These are phyloP conservation scores for Vigna angularis DNA, from an alignment of 306 rosid species.

Conservation along the genomic window DNA sequence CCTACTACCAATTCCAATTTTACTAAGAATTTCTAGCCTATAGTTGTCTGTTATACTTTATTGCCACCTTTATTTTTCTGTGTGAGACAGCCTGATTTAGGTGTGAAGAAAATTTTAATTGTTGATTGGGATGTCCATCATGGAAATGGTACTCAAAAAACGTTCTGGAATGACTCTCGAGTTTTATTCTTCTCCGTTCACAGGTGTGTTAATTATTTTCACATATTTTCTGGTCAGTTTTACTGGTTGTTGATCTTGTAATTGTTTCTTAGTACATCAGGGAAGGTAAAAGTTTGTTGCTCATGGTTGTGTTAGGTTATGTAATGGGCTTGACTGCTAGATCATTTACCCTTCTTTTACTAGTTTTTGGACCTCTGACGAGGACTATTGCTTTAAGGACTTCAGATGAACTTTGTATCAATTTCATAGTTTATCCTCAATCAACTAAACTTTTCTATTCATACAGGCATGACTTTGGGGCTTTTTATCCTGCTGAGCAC, in stretches of 20 bases:
- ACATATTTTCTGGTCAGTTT: slow-evolving; percentile 13
- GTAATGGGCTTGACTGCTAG: slow-evolving; percentile 7
- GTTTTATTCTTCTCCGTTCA: slow-evolving; percentile 97
- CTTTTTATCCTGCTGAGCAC: slow-evolving; percentile 76
- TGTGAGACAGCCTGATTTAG: slow-evolving; percentile 80
- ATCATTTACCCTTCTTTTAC: slow-evolving; percentile 15
- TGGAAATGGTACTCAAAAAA: slow-evolving; percentile 96
- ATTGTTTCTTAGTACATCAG: slow-evolving; percentile 2
- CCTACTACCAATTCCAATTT: slow-evolving; percentile 17
- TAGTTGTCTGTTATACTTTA: not conserved
- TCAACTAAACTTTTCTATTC: slow-evolving; percentile 37
- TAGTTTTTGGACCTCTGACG: not conserved
- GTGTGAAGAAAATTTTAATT: slow-evolving; percentile 73
- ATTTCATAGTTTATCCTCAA: slow-evolving; percentile 34
- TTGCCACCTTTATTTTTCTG: slow-evolving; percentile 37
- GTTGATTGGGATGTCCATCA: slow-evolving; percentile 99
- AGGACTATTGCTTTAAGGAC: not conserved
- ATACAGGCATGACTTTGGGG: slow-evolving; percentile 89
- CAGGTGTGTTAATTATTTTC: slow-evolving; percentile 58
- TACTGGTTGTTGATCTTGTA: slow-evolving; percentile 8
- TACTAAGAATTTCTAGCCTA: slow-evolving; percentile 11
- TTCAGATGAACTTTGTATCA: slow-evolving; percentile 27
- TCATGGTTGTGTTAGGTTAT: slow-evolving; percentile 1
- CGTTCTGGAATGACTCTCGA: slow-evolving; percentile 84
- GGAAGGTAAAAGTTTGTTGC: not conserved